Evolutionary conservation across 176 grass and related monocot genomes (phyloP), one percentile per base, ranked within the genome.

Genomic region (Areca catechu): DNA sequence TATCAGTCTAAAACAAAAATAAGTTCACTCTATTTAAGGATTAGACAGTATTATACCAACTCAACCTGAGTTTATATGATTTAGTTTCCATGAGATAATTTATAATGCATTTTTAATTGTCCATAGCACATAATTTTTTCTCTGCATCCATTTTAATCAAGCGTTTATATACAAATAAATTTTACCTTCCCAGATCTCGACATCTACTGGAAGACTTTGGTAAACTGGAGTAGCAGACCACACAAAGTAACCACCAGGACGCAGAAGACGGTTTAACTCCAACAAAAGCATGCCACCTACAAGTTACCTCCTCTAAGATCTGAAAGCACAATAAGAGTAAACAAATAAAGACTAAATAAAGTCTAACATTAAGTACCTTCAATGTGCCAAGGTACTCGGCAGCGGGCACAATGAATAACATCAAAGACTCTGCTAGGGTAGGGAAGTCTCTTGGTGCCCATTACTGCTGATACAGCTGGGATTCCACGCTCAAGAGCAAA

Each of bases 401-500:
- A 89, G 23, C 90, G 79, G 18, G 90, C 90, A 70, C 90, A 95
- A 19, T 95, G 90, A 27, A 95, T 55, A 68, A 67, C 79, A 81
- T 95, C 90, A 75, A 95, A 95, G 68, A 95, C 82, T 54, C 63
- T 70, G 24, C 85, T 62, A 16, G 90, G 82, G 51, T 86, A 86
- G 60, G 90, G 90, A 69, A 95, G 90, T 50, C 85, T 95, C 69
- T 86, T 80, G 1, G 90, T 95, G 29, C 90, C 90, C 85, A 95
- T 95, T 56, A 95, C 85, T 51, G 85, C 82, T 72, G 85, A 95
- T 74, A 95, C 80, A 59, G 90, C 90, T 61, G 89, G 89, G 29
- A 95, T 95, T 25, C 89, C 89, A 85, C 84, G 89, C 71, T 95
- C 89, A 22, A 95, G 81, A 30, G 85, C 89, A 82, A 95, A 95